phyloP scores from a whole-genome alignment of 1,139 yeast species.

The Saccharomyces hybrid region DNA sequence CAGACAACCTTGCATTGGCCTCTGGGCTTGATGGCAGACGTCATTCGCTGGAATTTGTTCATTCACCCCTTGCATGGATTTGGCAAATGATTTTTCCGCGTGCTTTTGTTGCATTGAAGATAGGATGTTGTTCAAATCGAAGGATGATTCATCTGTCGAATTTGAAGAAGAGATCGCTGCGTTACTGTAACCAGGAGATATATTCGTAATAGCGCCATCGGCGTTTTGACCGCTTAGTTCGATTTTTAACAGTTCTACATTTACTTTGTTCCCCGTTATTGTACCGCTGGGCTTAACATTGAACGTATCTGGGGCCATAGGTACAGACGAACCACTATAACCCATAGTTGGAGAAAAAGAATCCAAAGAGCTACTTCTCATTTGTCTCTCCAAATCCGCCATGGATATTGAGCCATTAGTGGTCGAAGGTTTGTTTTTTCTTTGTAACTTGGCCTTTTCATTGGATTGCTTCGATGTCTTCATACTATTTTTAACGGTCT shows the following conservation, averaged over 20 bases:
- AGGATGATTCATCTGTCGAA: background rate
- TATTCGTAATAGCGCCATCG: background rate
- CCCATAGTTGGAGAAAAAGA: slow-evolving; percentile 12
- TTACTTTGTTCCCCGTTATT: background rate
- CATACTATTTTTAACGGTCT: background rate
- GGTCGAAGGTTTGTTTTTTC: slow-evolving; percentile 1
- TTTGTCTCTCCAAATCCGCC: background rate
- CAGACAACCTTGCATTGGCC: background rate
- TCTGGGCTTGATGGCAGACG: background rate
- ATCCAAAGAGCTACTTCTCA: background rate
- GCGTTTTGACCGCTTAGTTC: background rate
- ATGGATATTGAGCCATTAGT: background rate
- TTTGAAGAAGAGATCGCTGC: background rate
- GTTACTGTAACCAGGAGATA: background rate
- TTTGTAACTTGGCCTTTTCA: slow-evolving; percentile 5
- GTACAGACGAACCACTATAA: slow-evolving; percentile 31
- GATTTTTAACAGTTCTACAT: background rate
- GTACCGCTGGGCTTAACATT: slow-evolving; percentile 21
- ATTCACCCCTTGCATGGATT: background rate
- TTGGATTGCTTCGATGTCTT: slow-evolving; percentile 3
- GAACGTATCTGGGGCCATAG: slow-evolving; percentile 25
- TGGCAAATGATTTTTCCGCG: background rate
- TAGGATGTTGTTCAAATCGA: background rate
- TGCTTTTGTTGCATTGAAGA: background rate
- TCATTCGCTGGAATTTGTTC: background rate